phyloP scores from a whole-genome alignment of 2,329 filamentous ascomycete genomes.

The Pestalotiopsis sp. region DNA sequence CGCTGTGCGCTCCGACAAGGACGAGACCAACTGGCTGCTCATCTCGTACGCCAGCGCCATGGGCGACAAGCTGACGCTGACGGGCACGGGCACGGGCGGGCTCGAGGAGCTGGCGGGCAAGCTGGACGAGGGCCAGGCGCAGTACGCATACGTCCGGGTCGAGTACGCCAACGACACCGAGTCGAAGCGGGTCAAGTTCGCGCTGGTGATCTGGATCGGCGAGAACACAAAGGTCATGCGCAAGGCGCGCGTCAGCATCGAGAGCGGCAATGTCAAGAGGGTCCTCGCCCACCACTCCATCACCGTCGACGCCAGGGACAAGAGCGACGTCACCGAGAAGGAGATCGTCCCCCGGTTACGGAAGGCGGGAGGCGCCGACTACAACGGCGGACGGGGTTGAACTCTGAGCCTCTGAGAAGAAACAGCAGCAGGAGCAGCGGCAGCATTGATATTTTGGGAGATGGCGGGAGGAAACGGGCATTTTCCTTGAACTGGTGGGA shows the following conservation, averaged over 20 bases:
- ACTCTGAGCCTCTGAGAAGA: not conserved
- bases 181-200: conserved; percentile 69
- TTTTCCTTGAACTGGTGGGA: not conserved
- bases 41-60: conserved; percentile 60
- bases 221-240: conserved; percentile 68
- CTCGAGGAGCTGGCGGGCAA: conserved; percentile 57
- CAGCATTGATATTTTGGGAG: not conserved
- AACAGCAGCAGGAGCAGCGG: too few relatives aligned
- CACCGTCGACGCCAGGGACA: conserved; percentile 63
- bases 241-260: conserved; percentile 69
- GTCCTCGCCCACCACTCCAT: conserved; percentile 67
- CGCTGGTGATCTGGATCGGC: conserved; percentile 70
- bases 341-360: conserved; percentile 64
- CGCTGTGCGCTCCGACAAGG: conserved; percentile 67
- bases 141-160: conserved; percentile 68
- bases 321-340: conserved; percentile 60
- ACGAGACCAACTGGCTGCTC: conserved; percentile 67
- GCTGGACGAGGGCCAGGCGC: conserved; percentile 62
- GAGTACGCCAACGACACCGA: conserved; percentile 75
- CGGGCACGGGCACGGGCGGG: conserved; percentile 61
- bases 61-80: conserved; percentile 59
- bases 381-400: conserved; percentile 66
- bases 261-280: conserved; percentile 67
- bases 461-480: not conserved
- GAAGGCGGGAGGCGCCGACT: conserved; percentile 71